A percentile compares a stretch with the other conserved stretches of the same genome.
Conservation (phyloP, 2,329 filamentous ascomycete genomes). For the Xylaria sp. region DNA sequence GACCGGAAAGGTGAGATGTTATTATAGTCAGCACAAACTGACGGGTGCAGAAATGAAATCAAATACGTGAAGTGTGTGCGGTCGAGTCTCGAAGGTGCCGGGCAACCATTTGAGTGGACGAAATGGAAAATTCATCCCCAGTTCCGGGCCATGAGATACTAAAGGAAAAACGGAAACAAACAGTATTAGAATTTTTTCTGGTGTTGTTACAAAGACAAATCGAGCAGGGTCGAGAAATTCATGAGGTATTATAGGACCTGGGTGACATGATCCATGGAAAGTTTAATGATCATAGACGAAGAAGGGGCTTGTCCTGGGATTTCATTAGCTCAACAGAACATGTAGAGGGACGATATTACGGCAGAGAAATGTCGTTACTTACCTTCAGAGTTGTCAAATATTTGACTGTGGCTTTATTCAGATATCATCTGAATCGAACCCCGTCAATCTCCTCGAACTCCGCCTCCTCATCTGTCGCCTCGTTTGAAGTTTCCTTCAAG, state of each 20-base stretch:
- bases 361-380: neutral
- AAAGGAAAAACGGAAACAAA: neutral
- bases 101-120: neutral
- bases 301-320: neutral
- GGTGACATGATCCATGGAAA: neutral
- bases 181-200: neutral
- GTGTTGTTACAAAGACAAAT: neutral
- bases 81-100: neutral
- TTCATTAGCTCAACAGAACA: neutral
- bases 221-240: neutral
- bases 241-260: neutral
- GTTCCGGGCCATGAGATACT: neutral
- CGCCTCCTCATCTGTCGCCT: neutral
- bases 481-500: neutral
- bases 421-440: neutral
- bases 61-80: neutral
- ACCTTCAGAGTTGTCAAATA: neutral
- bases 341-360: neutral
- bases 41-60: neutral
- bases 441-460: neutral
- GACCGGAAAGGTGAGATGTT: neutral
- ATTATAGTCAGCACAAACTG: neutral
- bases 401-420: neutral
- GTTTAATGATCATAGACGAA: neutral
- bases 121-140: neutral